A percentile compares a stretch with the other conserved stretches of the same genome.
Conservation (phyloP, 129 eudicot genomes). For the Flaveria robusta region DNA sequence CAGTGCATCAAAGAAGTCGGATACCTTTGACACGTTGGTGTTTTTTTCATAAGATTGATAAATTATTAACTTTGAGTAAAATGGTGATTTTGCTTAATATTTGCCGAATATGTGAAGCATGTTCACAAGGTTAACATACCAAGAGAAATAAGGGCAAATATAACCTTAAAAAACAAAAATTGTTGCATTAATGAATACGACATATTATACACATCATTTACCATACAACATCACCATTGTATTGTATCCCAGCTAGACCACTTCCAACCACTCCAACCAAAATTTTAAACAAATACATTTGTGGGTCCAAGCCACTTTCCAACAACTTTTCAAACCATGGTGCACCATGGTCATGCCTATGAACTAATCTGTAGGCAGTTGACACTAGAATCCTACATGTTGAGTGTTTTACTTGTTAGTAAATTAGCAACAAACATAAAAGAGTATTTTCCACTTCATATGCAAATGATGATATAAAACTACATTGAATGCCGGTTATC, state of each 20-base stretch:
- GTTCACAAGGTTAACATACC: not conserved
- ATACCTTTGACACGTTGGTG: no score
- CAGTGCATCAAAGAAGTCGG: no score
- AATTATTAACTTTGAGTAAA: no score
- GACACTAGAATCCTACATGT: slow-evolving; percentile 30
- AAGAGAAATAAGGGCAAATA: not conserved
- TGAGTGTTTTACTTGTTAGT: slow-evolving; percentile 28
- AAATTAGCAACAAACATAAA: slow-evolving; percentile 26
- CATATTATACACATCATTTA: slow-evolving; percentile 44
- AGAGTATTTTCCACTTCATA: slow-evolving; percentile 12
- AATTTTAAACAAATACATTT: slow-evolving; percentile 22
- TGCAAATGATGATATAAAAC: slow-evolving; percentile 13
- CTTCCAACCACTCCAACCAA: slow-evolving; percentile 36
- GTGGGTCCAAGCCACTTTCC: slow-evolving; percentile 8
- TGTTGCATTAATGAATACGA: slow-evolving; percentile 28
- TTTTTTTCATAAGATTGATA: no score
- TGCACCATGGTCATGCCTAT: slow-evolving; percentile 23
- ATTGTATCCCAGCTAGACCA: slow-evolving; percentile 11
- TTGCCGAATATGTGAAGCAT: no score
- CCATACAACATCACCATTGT: slow-evolving; percentile 45
- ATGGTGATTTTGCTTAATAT: no score
- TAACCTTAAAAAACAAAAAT: not conserved
- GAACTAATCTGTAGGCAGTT: not conserved
- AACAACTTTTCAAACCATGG: slow-evolving; percentile 27
- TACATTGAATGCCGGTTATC: slow-evolving; percentile 87